Evolutionary conservation across 1,284 basidiomycete genomes (phyloP).

Genomic region (Ustilago hordei): DNA sequence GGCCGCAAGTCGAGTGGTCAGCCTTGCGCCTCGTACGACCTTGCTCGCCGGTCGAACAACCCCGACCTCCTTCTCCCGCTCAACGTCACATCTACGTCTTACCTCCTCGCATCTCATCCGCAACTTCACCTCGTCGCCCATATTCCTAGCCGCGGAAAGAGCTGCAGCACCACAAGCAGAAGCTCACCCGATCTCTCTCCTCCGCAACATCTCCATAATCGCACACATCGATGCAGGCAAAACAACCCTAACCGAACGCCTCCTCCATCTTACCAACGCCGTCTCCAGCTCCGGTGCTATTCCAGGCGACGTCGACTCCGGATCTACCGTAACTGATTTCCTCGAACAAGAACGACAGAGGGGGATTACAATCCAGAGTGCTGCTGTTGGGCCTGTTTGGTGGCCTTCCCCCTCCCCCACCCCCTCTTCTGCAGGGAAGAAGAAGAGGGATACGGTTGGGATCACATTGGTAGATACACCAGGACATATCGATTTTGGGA

Average conservation of each 20-base stretch:
- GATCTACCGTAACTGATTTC: constrained; percentile 90
- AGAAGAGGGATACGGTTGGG: constrained; percentile 73
- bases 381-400: constrained; percentile 84
- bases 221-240: constrained; percentile 80
- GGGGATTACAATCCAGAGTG: constrained; percentile 91
- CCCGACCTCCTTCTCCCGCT: neutral
- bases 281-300: constrained; percentile 12
- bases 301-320: constrained; percentile 85
- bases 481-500: constrained; percentile 91
- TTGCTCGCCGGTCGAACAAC: neutral
- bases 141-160: neutral
- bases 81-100: neutral
- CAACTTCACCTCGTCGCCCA: constrained; percentile 11
- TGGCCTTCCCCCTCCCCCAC: constrained; percentile 72
- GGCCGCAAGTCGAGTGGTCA: neutral
- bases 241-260: constrained; percentile 88
- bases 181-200: constrained; percentile 25
- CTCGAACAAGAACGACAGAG: constrained; percentile 87
- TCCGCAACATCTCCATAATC: constrained; percentile 61
- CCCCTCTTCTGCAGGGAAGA: neutral
- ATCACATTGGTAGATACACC: constrained; percentile 91
- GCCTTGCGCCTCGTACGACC: constrained; percentile 1
- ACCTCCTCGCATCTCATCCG: neutral
- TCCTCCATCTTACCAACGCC: constrained; percentile 81
- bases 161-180: constrained; percentile 26